These are phyloP conservation scores for Lactuca saligna DNA, from an alignment of 129 eudicot species.

Conservation along the genomic window DNA sequence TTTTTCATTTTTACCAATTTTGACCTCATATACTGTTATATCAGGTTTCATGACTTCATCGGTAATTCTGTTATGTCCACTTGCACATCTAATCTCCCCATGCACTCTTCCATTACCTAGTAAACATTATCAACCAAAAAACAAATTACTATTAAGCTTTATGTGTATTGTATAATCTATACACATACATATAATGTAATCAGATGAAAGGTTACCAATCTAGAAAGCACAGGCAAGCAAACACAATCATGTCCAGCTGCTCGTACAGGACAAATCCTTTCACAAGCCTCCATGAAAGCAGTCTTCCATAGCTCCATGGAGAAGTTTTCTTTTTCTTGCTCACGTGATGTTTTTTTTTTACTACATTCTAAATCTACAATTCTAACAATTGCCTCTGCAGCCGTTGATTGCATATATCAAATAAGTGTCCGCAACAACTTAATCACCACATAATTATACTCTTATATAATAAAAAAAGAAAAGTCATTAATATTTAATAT, in stretches of 20 bases:
- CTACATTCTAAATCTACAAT: slow-evolving; percentile 37
- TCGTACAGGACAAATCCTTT: slow-evolving; percentile 87
- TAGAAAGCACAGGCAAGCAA: slow-evolving; percentile 79
- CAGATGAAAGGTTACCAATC: slow-evolving; percentile 46
- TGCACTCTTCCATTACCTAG: slow-evolving; percentile 90
- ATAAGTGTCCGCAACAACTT: slow-evolving; percentile 79
- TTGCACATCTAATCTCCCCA: slow-evolving; percentile 83
- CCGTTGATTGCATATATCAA: slow-evolving; percentile 87
- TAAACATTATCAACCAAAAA: slow-evolving; percentile 12
- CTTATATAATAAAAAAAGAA: too few relatives aligned
- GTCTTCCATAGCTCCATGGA: slow-evolving; percentile 90
- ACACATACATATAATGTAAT: neutral
- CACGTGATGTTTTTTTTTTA: slow-evolving; percentile 45
- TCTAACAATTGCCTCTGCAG: slow-evolving; percentile 57
- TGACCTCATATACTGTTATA: too few relatives aligned
- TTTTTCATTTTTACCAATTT: too few relatives aligned
- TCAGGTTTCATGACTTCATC: too few relatives aligned
- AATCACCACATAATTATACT: slow-evolving; percentile 8
- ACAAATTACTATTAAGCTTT: neutral
- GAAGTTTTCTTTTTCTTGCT: slow-evolving; percentile 60
- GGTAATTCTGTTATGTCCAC: too few relatives aligned
- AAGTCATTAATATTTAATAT: too few relatives aligned
- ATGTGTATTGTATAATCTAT: too few relatives aligned
- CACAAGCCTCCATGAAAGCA: too few relatives aligned
- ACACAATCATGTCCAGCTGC: slow-evolving; percentile 95